Evolutionary conservation across 1,139 yeast genomes (phyloP), one percentile per base, ranked within the genome.

Genomic region (Ashbya aceris): DNA sequence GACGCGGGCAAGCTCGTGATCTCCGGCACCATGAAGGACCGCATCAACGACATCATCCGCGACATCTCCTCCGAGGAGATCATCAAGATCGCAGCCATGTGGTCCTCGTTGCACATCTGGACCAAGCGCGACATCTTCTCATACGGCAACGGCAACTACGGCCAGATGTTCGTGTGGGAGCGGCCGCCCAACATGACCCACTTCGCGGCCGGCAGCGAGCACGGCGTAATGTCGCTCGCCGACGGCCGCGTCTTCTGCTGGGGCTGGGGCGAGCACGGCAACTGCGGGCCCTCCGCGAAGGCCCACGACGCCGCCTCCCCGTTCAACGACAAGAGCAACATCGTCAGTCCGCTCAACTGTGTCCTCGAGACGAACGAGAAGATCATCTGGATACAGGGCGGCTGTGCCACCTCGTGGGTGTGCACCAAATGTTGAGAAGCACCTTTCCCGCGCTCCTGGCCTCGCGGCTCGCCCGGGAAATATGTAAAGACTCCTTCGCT

Each of bases 261-360:
- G 97, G 98, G 98, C 0, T 91, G 98, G 98, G 96, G 96, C 23
- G 98, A 91, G 58, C 98, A 91, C 58, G 97, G 98, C 0, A 91
- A 91, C 57, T 89, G 97, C 63, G 97, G 97, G 7, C 29, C 40
- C 10, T 29, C 35, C 8, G n/a, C 27, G 9, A 34, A 34, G 29
- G 11, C 7, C n/a, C 37, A 23, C 11, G 37, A 27, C 7, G 27
- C 20, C 12, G 20, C 40, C n/a, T 28, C 32, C n/a, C 44, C 33
- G 7, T 39, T 44, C 27, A 56, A 54, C 36, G 61, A 55, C 35
- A 40, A 45, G 36, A 49, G 57, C 13, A 56, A 56, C 43, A 47
- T 45, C 17, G 36, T 42, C 4, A 56, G 58, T 35, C 51, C 51
- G 3, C 38, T 56, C n/a, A 55, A 52, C 36, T 36, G 36, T 8